phyloP scores from a whole-genome alignment of 805 yeast genomes.

The Myxozyma neotropica region DNA sequence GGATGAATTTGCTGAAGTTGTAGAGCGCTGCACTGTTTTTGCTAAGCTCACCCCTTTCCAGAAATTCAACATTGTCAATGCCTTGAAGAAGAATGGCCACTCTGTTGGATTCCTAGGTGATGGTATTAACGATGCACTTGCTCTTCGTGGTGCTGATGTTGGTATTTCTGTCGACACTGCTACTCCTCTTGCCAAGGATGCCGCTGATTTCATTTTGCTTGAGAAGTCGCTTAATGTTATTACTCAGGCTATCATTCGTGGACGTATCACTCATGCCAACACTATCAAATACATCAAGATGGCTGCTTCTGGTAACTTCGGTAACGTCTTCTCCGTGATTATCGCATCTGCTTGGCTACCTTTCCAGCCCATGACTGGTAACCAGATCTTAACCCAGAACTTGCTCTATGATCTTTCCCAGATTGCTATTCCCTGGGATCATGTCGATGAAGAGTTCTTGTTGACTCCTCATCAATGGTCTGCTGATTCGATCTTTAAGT shows the following conservation, averaged over 20 bases:
- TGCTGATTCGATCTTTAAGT: slow-evolving; percentile 33
- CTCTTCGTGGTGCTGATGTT: slow-evolving; percentile 56
- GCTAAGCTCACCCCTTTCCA: slow-evolving; percentile 51
- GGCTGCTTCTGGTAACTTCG: slow-evolving; percentile 53
- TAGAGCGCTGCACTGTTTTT: slow-evolving; percentile 34
- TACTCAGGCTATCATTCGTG: slow-evolving; percentile 54
- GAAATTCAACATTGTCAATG: slow-evolving; percentile 54
- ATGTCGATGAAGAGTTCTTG: slow-evolving; percentile 32
- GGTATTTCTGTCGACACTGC: slow-evolving; percentile 61
- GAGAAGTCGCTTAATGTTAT: slow-evolving; percentile 55
- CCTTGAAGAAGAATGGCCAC: slow-evolving; percentile 46
- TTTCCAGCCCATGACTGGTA: slow-evolving; percentile 36
- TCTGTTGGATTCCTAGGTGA: slow-evolving; percentile 59
- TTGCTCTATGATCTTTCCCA: slow-evolving; percentile 33
- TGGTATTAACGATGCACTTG: slow-evolving; percentile 59
- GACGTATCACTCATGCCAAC: slow-evolving; percentile 48
- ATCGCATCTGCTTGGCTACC: slow-evolving; percentile 43
- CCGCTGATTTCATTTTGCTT: slow-evolving; percentile 54
- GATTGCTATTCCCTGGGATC: slow-evolving; percentile 35
- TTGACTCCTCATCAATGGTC: slow-evolving; percentile 31
- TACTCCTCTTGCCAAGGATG: slow-evolving; percentile 58
- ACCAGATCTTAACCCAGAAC: slow-evolving; percentile 33
- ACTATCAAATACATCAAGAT: slow-evolving; percentile 45
- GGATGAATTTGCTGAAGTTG: slow-evolving; percentile 81
- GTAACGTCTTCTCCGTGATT: slow-evolving; percentile 55